phyloP scores from a whole-genome alignment of 257 asterid genomes.

The Solanum etuberosum region DNA sequence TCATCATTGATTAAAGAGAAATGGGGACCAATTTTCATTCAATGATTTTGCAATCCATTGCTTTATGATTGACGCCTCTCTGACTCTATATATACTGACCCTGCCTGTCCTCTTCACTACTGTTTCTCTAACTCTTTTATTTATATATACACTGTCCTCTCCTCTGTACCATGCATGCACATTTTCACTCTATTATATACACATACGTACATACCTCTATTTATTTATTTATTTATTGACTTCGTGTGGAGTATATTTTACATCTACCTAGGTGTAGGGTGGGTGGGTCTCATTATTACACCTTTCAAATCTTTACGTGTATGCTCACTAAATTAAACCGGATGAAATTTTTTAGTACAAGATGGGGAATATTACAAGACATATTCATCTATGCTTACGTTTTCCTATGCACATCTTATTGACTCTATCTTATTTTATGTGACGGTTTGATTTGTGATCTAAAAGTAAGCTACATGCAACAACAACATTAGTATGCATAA shows the following conservation, averaged over 20 bases:
- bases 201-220: no score
- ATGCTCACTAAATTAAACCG: neutral
- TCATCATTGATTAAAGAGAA: neutral
- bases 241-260: neutral
- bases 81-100: slow-evolving; percentile 18
- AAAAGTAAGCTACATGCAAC: neutral
- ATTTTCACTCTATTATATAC: neutral
- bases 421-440: neutral
- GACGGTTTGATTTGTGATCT: neutral
- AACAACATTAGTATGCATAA: no score
- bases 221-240: neutral
- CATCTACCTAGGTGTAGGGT: neutral
- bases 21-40: slow-evolving; percentile 26
- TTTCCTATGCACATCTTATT: no score
- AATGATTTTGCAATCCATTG: slow-evolving; percentile 48
- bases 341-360: neutral
- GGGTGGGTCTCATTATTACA: neutral
- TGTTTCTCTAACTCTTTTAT: slow-evolving; percentile 8
- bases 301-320: neutral
- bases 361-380: neutral
- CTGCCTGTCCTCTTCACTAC: neutral
- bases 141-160: neutral
- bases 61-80: slow-evolving; percentile 39
- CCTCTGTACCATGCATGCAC: neutral
- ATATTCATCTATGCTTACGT: neutral